Evolutionary conservation across 257 asterid genomes (phyloP).

Genomic region (Capsicum chinense): DNA sequence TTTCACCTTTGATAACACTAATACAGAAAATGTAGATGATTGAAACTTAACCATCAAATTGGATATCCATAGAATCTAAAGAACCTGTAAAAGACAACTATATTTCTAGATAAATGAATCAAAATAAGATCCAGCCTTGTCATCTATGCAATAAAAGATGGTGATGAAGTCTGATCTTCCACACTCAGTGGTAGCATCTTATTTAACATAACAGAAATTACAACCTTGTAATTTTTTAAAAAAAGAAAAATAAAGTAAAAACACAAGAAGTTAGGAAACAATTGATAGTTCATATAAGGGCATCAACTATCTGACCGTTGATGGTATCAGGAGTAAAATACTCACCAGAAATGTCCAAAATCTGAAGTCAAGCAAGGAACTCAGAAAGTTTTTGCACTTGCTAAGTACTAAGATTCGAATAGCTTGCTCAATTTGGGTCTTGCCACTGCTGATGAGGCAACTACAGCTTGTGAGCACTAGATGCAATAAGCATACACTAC

Average conservation of each 20-base stretch:
- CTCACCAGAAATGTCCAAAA: neutral
- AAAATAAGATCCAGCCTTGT: neutral
- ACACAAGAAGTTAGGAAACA: neutral
- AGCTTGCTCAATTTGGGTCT: slow-evolving; percentile 12
- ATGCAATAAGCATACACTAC: slow-evolving; percentile 8
- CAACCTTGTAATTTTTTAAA: neutral
- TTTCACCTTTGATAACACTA: slow-evolving; percentile 23
- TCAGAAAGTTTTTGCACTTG: neutral
- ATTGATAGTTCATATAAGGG: neutral
- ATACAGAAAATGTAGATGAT: neutral
- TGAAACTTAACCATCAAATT: neutral
- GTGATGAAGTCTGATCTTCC: slow-evolving; percentile 9
- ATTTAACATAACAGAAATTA: slow-evolving; percentile 1
- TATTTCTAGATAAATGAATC: neutral
- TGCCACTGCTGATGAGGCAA: slow-evolving; percentile 5
- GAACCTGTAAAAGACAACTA: neutral
- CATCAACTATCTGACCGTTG: neutral
- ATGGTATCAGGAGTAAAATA: neutral
- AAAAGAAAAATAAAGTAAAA: neutral
- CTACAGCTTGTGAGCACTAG: neutral
- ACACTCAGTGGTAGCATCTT: neutral
- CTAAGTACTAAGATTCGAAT: neutral
- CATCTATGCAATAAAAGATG: neutral
- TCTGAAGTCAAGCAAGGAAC: neutral
- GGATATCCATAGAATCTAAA: neutral